Evolutionary conservation across 2,329 filamentous ascomycete genomes (phyloP), one percentile per base, ranked within the genome.

Genomic region (Lizonia empirigonia): DNA sequence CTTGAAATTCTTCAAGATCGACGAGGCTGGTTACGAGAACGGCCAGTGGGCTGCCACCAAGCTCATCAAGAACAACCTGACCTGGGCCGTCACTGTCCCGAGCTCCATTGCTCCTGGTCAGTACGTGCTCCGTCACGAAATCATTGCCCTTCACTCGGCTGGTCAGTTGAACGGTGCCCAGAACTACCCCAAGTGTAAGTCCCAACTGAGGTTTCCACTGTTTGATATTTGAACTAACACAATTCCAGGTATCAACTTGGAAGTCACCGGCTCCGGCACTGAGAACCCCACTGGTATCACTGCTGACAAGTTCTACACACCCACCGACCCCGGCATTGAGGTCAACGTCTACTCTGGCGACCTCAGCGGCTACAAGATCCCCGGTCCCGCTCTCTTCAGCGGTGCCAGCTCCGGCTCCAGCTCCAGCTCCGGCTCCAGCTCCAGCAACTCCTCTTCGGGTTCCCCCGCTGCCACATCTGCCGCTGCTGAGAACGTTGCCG

Each of bases 1-100:
- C 5, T 77, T 87, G 23, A 70, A 81, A 57, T 87, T 81, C 71
- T 83, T 85, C 79, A 88, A 88, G 78, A 86, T 88, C 51, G 78
- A 80, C 30, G 78, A 78, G 48, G 75, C 69, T 26, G 85, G 85
- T 50, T 77, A 84, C 56, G 73, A 81, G 53, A 65, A 74, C 54
- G 74, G 72, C 36, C 72, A 67, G 33, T 87, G 84, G 83, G 84
- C 81, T 37, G 72, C 80, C 9, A 82, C 85, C 56, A 66, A 78
- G 49, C 68, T 83, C 55, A 76, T 82, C 45, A 71, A 75, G 39
- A 78, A 77, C 63, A 74, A 75, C 55, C 73, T 77, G 39, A 74
- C 74, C 40, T 80, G 81, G 69, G 64, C 68, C 41, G 79, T 82
- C 52, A 77, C 73, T 26, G 80, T 85, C 48, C 82, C 82, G 10